A percentile compares a stretch with the other conserved stretches of the same genome.
phyloP scores from a whole-genome alignment of 1,284 basidiomycete genomes.

The Ceratobasidium theobromae region DNA sequence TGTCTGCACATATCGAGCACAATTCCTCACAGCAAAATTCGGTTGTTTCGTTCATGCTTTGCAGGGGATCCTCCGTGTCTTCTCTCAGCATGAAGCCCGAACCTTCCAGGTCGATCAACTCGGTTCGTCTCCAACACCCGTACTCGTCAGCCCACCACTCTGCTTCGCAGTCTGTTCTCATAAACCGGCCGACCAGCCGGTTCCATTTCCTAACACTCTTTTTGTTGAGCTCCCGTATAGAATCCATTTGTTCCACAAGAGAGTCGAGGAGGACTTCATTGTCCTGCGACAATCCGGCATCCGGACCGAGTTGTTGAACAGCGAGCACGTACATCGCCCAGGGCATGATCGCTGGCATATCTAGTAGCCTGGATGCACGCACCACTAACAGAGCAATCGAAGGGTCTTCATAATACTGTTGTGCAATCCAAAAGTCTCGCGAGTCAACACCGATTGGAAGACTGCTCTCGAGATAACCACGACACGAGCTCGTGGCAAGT shows the following conservation, averaged over 20 bases:
- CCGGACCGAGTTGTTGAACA: background rate
- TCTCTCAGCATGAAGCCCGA: background rate
- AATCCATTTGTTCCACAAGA: background rate
- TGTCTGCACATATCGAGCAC: conserved; percentile 17
- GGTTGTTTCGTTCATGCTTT: background rate
- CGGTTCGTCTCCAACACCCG: conserved; percentile 20
- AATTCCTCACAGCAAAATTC: conserved; percentile 11
- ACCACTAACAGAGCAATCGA: background rate
- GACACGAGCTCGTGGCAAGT: background rate
- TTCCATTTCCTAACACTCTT: conserved; percentile 3
- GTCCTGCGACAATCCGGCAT: background rate
- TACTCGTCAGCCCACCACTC: conserved; percentile 28
- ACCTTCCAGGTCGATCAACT: background rate
- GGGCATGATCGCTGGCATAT: conserved; percentile 9
- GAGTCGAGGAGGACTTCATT: background rate
- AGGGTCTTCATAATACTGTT: background rate
- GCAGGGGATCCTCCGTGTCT: background rate
- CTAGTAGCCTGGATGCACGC: background rate
- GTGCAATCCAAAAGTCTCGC: background rate
- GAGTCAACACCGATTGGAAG: conserved; percentile 1
- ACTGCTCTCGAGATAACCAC: background rate
- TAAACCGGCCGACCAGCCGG: background rate
- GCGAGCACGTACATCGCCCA: conserved; percentile 20
- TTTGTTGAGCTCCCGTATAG: background rate
- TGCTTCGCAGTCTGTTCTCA: background rate